phyloP scores from a whole-genome alignment of 164 flowering plant species.

The Hamamelis virginiana region DNA sequence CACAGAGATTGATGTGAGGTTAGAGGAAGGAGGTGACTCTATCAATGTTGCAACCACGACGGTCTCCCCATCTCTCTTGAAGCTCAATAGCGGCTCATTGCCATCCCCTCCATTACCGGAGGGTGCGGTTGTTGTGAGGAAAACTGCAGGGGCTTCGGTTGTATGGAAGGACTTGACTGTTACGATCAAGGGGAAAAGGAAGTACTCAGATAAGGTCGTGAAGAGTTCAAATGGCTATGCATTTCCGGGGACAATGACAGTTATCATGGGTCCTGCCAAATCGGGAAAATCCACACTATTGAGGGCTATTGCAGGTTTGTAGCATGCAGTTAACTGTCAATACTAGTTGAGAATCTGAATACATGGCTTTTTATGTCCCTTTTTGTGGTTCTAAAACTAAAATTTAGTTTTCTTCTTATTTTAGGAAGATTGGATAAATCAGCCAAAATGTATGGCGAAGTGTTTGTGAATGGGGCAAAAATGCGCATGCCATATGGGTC shows the following conservation, averaged over 20 bases:
- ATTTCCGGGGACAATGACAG: slow-evolving; percentile 94
- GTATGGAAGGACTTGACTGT: slow-evolving; percentile 98
- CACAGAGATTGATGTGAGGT: slow-evolving; percentile 70
- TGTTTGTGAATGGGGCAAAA: slow-evolving; percentile 88
- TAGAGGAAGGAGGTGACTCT: slow-evolving; percentile 73
- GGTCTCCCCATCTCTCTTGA: slow-evolving; percentile 77
- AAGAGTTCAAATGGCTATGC: slow-evolving; percentile 97
- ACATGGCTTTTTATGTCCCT: not conserved
- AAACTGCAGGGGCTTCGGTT: slow-evolving; percentile 78
- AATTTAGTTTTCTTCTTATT: slow-evolving; percentile 11
- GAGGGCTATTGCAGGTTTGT: slow-evolving; percentile 84
- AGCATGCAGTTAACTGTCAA: not conserved
- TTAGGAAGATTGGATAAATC: slow-evolving; percentile 77
- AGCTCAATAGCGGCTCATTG: slow-evolving; percentile 79
- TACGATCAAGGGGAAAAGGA: slow-evolving; percentile 84
- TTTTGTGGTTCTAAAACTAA: slow-evolving; percentile 9
- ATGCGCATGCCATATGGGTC: slow-evolving; percentile 81
- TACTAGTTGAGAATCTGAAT: not conserved
- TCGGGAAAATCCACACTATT: slow-evolving; percentile 92
- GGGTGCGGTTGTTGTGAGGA: slow-evolving; percentile 50
- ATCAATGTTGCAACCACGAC: slow-evolving; percentile 62
- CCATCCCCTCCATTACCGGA: slow-evolving; percentile 77
- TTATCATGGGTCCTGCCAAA: slow-evolving; percentile 98
- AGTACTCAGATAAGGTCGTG: slow-evolving; percentile 82
- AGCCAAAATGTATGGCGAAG: slow-evolving; percentile 86